Evolutionary conservation across 106 monocot genomes (phyloP).

Genomic region (Agapanthus africanus): DNA sequence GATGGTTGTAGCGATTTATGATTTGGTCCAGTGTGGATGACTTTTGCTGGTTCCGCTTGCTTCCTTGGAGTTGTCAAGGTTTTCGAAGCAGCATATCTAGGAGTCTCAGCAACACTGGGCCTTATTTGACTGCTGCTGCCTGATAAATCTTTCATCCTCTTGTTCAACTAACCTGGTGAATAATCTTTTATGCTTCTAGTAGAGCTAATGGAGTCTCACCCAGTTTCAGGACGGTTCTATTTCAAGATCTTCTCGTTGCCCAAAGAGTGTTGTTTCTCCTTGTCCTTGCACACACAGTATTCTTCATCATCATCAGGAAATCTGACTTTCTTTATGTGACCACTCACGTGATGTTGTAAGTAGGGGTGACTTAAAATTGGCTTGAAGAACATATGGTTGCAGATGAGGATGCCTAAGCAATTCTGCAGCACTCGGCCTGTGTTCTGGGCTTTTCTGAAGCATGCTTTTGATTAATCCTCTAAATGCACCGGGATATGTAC

Average conservation of each 20-base stretch:
- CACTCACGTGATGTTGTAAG: conserved; percentile 19
- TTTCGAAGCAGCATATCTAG: conserved; percentile 36
- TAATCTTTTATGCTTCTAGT: conserved; percentile 48
- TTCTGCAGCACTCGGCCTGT: conserved; percentile 87
- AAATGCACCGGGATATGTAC: conserved; percentile 74
- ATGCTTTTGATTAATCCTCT: conserved; percentile 92
- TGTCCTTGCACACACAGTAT: conserved; percentile 19
- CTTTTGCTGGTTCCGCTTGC: conserved; percentile 33
- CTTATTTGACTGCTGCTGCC: conserved; percentile 38
- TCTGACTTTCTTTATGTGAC: conserved; percentile 38
- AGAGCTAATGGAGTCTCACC: conserved; percentile 37
- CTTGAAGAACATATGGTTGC: conserved; percentile 83
- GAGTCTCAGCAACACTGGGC: conserved; percentile 26
- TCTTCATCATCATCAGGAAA: conserved; percentile 46
- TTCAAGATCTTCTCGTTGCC: conserved; percentile 36
- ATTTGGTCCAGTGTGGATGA: conserved; percentile 25
- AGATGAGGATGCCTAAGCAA: conserved; percentile 84
- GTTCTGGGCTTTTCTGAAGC: conserved; percentile 94
- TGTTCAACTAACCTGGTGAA: conserved; percentile 23
- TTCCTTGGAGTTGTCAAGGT: conserved; percentile 39
- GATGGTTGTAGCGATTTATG: conserved; percentile 5
- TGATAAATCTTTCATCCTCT: conserved; percentile 41
- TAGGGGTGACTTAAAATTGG: conserved; percentile 55
- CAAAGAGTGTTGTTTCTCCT: conserved; percentile 30
- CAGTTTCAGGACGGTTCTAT: conserved; percentile 17